Evolutionary conservation across 2,329 filamentous ascomycete species (phyloP).

Genomic region (Apiospora marii): DNA sequence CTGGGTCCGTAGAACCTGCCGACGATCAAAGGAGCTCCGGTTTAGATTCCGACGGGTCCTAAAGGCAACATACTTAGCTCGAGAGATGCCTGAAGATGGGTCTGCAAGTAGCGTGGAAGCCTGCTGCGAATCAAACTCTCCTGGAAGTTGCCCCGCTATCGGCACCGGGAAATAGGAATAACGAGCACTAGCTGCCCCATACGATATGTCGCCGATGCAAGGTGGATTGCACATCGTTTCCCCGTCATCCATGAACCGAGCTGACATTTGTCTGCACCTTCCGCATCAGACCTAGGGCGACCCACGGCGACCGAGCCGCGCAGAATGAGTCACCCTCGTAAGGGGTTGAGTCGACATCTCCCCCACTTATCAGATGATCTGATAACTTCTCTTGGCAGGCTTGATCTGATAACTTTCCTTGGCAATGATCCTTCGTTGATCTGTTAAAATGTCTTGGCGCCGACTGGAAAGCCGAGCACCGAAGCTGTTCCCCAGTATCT

Average conservation of each 20-base stretch:
- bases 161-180: no score
- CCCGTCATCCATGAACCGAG: not conserved
- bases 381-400: conserved; percentile 25
- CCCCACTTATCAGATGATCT: conserved; percentile 25
- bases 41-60: not conserved
- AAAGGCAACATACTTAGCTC: not conserved
- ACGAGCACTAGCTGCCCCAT: not conserved
- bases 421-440: not conserved
- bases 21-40: not conserved
- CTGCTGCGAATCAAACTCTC: not conserved
- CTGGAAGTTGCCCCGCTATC: not conserved
- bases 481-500: not conserved
- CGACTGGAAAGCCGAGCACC: not conserved
- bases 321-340: not conserved
- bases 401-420: not conserved
- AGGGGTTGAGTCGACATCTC: not conserved
- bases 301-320: not conserved
- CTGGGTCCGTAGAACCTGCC: not conserved
- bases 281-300: not conserved
- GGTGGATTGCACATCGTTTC: not conserved
- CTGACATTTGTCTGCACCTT: not conserved
- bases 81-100: not conserved
- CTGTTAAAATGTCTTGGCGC: not conserved
- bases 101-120: not conserved
- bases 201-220: not conserved